Evolutionary conservation across 371 early-diverging fungal genomes (phyloP), one percentile per base, ranked within the genome.

Genomic region (Umbelopsis sp.): DNA sequence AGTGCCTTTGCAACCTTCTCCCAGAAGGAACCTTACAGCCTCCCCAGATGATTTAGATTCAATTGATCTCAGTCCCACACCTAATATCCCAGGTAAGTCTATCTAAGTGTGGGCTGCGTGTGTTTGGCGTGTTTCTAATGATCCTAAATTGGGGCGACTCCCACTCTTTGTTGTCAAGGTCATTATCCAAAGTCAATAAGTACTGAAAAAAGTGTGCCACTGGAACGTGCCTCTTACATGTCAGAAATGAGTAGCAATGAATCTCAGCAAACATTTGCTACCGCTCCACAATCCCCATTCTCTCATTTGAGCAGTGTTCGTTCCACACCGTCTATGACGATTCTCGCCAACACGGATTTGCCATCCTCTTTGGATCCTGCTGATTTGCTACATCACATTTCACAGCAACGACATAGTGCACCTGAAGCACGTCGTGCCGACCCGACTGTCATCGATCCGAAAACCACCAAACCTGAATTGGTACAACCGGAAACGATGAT

Each of bases 201-300:
- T 12, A 18, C 7, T 35, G 57, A 57, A 16, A 57, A 57, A n/a
- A 16, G 14, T 14, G 57, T 7, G 16, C 18, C 35, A 18, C 57
- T 57, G 11, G 57, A 57, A 57, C 29, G 57, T 29, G 57, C 57
- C n/a, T 57, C 57, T 29, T 57, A 57, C 32, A 57, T 57, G 57
- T 57, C 57, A 35, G 57, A 57, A 29, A 57, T 57, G 35, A 57
- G 57, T 18, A 57, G 57, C 35, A 57, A 57, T 29, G 57, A 57
- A 35, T 57, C 57, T 14, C 57, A 57, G 35, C 57, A 57, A 29
- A 57, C 57, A 1, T 57, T 35, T 35, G 57, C 29, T 12, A 57
- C 57, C 18, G 57, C 57, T 4, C 37, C 32, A 14, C 57, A 57
- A n/a, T 57, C 57, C 5, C 57, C 57, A 16, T 57, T 57, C 16